phyloP scores from a whole-genome alignment of 2,329 filamentous ascomycete species.

The Scortechinia acanthostroma region DNA sequence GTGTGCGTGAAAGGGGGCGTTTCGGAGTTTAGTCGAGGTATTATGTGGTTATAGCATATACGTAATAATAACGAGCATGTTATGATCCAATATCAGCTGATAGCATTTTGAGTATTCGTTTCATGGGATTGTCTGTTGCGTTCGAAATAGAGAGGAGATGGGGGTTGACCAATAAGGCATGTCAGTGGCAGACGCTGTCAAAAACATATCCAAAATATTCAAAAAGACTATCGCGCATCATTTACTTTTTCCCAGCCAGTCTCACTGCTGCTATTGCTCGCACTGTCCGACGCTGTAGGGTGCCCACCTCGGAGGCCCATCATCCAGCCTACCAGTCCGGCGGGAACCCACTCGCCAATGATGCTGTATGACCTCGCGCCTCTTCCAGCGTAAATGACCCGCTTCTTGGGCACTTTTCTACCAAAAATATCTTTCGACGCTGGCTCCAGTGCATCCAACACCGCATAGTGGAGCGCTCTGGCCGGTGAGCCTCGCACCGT shows the following conservation, averaged over 20 bases:
- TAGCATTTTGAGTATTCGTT: no score
- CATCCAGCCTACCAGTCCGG: conserved; percentile 50
- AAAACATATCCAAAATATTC: no score
- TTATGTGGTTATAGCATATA: no score
- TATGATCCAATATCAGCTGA: no score
- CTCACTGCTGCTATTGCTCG: not conserved
- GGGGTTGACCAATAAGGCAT: no score
- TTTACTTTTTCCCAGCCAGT: not conserved
- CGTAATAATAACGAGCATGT: no score
- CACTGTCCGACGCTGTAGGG: not conserved
- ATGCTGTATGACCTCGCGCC: conserved; percentile 51
- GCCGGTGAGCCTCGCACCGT: conserved; percentile 36
- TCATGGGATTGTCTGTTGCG: no score
- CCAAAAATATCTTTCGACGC: not conserved
- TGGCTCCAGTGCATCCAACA: conserved; percentile 49
- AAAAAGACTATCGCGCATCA: no score
- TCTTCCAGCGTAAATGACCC: conserved; percentile 45
- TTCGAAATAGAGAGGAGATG: not conserved
- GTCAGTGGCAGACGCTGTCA: no score
- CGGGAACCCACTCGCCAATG: conserved; percentile 46
- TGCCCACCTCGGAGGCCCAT: conserved; percentile 32
- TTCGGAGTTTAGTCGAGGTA: no score
- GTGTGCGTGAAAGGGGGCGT: no score
- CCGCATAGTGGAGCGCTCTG: conserved; percentile 47
- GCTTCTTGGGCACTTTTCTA: conserved; percentile 5